phyloP scores from a whole-genome alignment of 805 yeast species.

The Lipomyces lipofer region DNA sequence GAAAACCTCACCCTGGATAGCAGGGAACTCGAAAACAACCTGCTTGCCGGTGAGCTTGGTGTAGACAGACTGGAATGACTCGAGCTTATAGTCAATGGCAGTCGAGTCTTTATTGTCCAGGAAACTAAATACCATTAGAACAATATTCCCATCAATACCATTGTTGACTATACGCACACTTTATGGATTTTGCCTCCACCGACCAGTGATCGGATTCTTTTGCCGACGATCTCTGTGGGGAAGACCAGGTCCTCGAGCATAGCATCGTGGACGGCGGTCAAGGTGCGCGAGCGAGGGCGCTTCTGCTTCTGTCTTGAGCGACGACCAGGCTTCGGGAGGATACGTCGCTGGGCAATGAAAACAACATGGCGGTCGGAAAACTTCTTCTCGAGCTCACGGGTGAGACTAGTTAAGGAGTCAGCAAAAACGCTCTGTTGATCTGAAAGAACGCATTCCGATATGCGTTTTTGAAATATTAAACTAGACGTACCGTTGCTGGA shows the following conservation, averaged over 20 bases:
- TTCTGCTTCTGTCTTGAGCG: slow-evolving; percentile 89
- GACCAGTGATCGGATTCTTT: slow-evolving; percentile 98
- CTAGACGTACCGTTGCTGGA: slow-evolving; percentile 56
- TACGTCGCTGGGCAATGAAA: slow-evolving; percentile 99
- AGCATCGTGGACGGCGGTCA: slow-evolving; percentile 98
- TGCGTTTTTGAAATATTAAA: not conserved
- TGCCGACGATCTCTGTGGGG: slow-evolving; percentile 99
- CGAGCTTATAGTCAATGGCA: slow-evolving; percentile 97
- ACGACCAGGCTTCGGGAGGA: slow-evolving; percentile 98
- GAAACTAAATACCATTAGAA: slow-evolving; percentile 42
- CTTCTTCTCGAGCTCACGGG: slow-evolving; percentile 99
- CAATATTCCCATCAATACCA: not conserved
- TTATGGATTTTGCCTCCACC: slow-evolving; percentile 99
- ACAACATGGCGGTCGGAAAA: slow-evolving; percentile 99
- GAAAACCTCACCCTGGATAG: slow-evolving; percentile 42
- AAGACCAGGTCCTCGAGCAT: slow-evolving; percentile 97
- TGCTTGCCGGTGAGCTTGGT: slow-evolving; percentile 98
- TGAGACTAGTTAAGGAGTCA: slow-evolving; percentile 60
- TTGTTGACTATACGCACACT: slow-evolving; percentile 48
- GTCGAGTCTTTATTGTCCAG: slow-evolving; percentile 97
- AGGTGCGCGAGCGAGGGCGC: slow-evolving; percentile 99
- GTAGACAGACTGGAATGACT: slow-evolving; percentile 98
- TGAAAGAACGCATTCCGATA: not conserved
- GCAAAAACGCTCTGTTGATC: not conserved
- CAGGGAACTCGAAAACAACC: slow-evolving; percentile 93